A percentile compares a stretch with the other conserved stretches of the same genome.
Conservation (phyloP, 2,329 filamentous ascomycete genomes). For the Colletotrichum tropicicola region DNA sequence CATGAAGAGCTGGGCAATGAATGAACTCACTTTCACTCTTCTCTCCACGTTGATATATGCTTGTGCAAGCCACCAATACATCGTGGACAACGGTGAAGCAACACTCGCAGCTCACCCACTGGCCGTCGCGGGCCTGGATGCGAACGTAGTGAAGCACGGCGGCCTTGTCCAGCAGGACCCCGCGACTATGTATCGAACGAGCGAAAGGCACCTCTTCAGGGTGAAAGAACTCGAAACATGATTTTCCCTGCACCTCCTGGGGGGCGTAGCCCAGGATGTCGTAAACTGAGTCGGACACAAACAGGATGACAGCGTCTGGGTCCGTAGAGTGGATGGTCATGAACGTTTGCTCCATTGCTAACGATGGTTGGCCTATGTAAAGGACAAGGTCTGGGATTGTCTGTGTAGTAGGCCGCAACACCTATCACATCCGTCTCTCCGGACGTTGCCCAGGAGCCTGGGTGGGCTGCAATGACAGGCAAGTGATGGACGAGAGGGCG, state of each 20-base stretch:
- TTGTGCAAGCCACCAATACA: slow-evolving; percentile 85
- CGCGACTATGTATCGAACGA: slow-evolving; percentile 75
- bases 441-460: background rate
- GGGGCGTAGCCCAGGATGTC: slow-evolving; percentile 86
- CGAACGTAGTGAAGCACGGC: slow-evolving; percentile 84
- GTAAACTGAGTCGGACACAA: slow-evolving; percentile 83
- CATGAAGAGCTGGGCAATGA: background rate
- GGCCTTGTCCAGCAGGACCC: slow-evolving; percentile 82
- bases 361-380: slow-evolving; percentile 3
- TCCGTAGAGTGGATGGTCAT: slow-evolving; percentile 85
- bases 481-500: background rate
- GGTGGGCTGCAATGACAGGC: too few species aligned
- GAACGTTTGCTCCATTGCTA: slow-evolving; percentile 82
- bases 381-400: slow-evolving; percentile 11
- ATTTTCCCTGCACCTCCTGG: slow-evolving; percentile 77
- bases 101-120: slow-evolving; percentile 85
- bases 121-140: slow-evolving; percentile 72
- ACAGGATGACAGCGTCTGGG: slow-evolving; percentile 82
- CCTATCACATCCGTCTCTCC: background rate
- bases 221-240: slow-evolving; percentile 88
- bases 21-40: slow-evolving; percentile 75
- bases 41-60: slow-evolving; percentile 74
- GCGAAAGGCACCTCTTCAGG: slow-evolving; percentile 82
- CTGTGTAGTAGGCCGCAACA: background rate
- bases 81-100: slow-evolving; percentile 91